Base-by-base conservation (phyloP, 2,329 filamentous ascomycete genomes). In the Lachnellula hyalina region DNA sequence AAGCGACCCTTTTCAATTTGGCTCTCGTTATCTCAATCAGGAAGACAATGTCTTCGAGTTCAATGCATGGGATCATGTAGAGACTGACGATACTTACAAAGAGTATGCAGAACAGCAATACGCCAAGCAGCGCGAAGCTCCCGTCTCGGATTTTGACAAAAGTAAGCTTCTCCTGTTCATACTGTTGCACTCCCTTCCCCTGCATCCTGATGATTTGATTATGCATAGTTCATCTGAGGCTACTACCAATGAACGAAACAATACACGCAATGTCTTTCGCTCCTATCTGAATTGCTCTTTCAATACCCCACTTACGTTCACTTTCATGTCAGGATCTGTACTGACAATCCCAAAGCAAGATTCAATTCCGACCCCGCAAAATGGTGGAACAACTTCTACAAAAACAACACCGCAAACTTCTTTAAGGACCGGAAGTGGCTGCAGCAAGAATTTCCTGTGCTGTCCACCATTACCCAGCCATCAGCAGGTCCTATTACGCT, bases 401-500 rank as follows among this genome's bases (percentile, higher is more conserved):
- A 94, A 74, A 96, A 97, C 75, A 97, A 99, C 73, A 89, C 89
- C 19, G 83, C 86, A 66, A 97, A 97, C 69, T 99, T 99, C 74
- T 99, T 99, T 83, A 99, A 99, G 74, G 89, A 99, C 70, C 83
- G 94, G 61, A 97, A 97, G 71, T 99, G 94, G 94, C 76, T 99
- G 34, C 87, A 88, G 61, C 93, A 97, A 71, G 94, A 99, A 71
- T 99, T 99, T 62, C 94, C 94, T 0, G 76, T 97, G 4, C 76
- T 99, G n/a, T 82, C 80, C 23, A 81, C 89, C 55, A 80, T 96
- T 49, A 93, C 88, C 12, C 75, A 79, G 54, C 80, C 83, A 59
- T 84, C 85, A 55, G 84, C 86, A 2, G 90, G 89, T 3, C 79
- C 80, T 23, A 79, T 84, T 55, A 82, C 85, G 8, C 73, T 99